Base-by-base conservation (phyloP, 1,284 basidiomycete genomes). In the Lentinus polychrous region DNA sequence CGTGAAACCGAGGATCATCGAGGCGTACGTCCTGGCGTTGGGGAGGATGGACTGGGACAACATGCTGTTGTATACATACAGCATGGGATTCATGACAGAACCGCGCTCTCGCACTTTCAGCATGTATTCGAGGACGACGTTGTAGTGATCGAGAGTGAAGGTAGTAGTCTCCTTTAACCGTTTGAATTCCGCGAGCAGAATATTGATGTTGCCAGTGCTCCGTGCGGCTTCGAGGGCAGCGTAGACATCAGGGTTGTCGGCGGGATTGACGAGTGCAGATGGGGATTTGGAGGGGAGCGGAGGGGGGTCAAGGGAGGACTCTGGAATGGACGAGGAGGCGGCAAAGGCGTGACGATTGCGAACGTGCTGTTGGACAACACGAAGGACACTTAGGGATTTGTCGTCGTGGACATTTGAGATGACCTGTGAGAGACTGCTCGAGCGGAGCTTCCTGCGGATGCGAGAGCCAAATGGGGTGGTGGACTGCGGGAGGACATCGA, bases 11-110 rank as follows among this genome's bases (percentile, higher is more conserved):
- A 67, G 61, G 52, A 96, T 82, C 45, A 94, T 72, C 32, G 69
- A 67, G n/a, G 72, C 63, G 61, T 91, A 94, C 0, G 91, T 94
- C 34, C 66, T 60, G 10, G 70, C 58, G 55, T 85, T 84, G 14
- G 93, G 91, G 0, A 78, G 60, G 11, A 93, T 61, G 18, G 80
- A 79, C 38, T 70, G 71, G n/a, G 74, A 67, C 41, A 92, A 67
- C 75, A 94, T 81, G 48, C 82, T 74, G 57, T 88, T 81, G 71
- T 95, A 95, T 3, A 81, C 74, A 49, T 83, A 78, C 52, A 89
- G 66, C 43, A 93, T 68, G 35, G 75, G 62, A 0, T 72, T 68
- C 35, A 91, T 72, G 3, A 81, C 76, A 54, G 81, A 75, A 12
- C 81, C 82, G 11, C 60, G 53, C 17, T 55, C 48, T 49, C 86